Base-by-base conservation (phyloP, 495 filamentous ascomycete genomes). In the Penicillium verhagenii region DNA sequence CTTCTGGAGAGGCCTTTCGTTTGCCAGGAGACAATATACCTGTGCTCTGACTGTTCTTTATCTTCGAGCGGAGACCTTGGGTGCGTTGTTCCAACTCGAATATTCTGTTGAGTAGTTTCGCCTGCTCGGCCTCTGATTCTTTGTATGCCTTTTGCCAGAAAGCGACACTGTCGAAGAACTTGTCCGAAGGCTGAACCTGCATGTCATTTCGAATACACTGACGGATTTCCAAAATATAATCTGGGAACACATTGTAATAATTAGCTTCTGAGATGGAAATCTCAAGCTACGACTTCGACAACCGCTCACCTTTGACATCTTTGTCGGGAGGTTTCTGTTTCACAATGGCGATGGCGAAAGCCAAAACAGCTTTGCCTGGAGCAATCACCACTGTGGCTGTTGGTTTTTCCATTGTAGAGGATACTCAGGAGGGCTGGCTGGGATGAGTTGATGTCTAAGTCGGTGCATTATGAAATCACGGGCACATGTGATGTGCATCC, bases 111-210 rank as follows among this genome's bases (percentile, higher is more conserved):
- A 69, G 64, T 2, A 82, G 58, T 43, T 66, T 73, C 39, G 59
- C 73, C 45, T 79, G 76, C 39, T 76, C 76, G 13, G 60, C 64
- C 56, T 79, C 70, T 10, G 78, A 73, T 28, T 66, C 68, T 39
- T 70, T 64, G 44, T 74, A 80, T n/a, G 78, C 76, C 31, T 69
- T 61, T 54, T 77, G 73, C 79, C 79, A 82, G 68, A 79, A 80
- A 11, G 67, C 57, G 14, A 71, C 63, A 42, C 75, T 78, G 57
- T 82, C 79, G 45, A 81, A 69, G 58, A 71, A 74, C 38, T 69
- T 69, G 21, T 70, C 64, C 0, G 56, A 59, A 29, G 19, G 39
- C 0, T n/a, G 9, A 23, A 49, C 50, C 18, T 59, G 48, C 23
- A 56, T 26, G 1, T 56, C 52, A 19, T 50, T 55, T n/a, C 65